A percentile compares a stretch with the other conserved stretches of the same genome.
These are phyloP conservation scores for Meyerozyma carpophila DNA, from an alignment of 1,139 yeast genomes.

Conservation along the genomic window DNA sequence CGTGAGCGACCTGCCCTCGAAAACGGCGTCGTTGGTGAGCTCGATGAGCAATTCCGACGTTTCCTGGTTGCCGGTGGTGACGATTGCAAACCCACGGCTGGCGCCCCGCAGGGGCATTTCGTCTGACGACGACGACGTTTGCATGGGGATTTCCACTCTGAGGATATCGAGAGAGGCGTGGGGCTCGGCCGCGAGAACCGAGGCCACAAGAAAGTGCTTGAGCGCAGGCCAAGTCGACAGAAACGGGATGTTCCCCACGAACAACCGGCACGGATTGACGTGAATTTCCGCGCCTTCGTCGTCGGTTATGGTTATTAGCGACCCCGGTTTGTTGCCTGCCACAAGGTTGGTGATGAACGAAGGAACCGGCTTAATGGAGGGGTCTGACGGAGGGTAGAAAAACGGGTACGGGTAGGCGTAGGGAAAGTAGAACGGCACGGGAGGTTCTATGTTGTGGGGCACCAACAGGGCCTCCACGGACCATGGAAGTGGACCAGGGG, in stretches of 20 bases:
- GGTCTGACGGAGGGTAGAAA: neutral
- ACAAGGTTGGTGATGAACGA: conserved; percentile 30
- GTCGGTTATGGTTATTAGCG: conserved; percentile 13
- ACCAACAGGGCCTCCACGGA: neutral
- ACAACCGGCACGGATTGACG: conserved; percentile 38
- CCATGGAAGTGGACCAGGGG: neutral
- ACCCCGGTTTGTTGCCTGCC: conserved; percentile 1
- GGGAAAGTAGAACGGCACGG: neutral
- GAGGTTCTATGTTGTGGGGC: neutral
- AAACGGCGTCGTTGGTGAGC: conserved; percentile 43
- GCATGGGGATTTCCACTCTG: conserved; percentile 55
- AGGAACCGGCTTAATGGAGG: conserved; percentile 14
- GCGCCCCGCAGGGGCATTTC: conserved; percentile 21
- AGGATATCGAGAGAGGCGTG: conserved; percentile 27
- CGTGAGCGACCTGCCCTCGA: conserved; percentile 55
- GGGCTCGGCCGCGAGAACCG: conserved; percentile 21
- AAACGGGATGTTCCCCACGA: conserved; percentile 57
- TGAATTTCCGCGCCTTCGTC: conserved; percentile 27
- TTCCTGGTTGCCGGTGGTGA: conserved; percentile 42
- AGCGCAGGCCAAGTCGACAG: conserved; percentile 52
- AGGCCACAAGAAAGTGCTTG: conserved; percentile 38
- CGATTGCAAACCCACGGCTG: conserved; percentile 64
- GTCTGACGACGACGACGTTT: conserved; percentile 7
- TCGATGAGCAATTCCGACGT: conserved; percentile 50
- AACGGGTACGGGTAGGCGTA: neutral